Percentiles rank a stretch among this genome's conserved stretches.
Evolutionary conservation across 2,329 filamentous ascomycete species (phyloP).

Genomic region (Fusarium equiseti): DNA sequence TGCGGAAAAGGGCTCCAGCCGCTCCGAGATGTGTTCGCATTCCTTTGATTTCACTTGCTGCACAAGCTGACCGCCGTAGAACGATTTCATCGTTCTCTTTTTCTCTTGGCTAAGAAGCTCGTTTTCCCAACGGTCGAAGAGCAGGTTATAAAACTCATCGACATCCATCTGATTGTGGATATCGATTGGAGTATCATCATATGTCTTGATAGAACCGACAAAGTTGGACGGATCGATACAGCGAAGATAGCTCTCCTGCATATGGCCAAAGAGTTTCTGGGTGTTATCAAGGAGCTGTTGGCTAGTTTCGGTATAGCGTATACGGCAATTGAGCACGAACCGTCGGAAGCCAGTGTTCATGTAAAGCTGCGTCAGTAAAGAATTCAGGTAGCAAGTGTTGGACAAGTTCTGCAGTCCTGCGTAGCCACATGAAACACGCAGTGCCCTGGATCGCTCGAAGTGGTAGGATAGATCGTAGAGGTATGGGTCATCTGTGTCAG

Average conservation of each 20-base stretch:
- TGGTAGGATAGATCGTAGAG: slow-evolving; percentile 70
- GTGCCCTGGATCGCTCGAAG: slow-evolving; percentile 74
- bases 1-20: slow-evolving; percentile 89
- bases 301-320: slow-evolving; percentile 65
- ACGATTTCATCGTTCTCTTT: slow-evolving; percentile 80
- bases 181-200: slow-evolving; percentile 86
- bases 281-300: slow-evolving; percentile 82
- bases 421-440: slow-evolving; percentile 84
- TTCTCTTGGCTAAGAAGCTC: slow-evolving; percentile 77
- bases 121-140: slow-evolving; percentile 91
- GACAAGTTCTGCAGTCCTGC: slow-evolving; percentile 92
- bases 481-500: slow-evolving; percentile 61
- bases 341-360: slow-evolving; percentile 91
- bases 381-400: slow-evolving; percentile 98
- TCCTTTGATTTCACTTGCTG: slow-evolving; percentile 97
- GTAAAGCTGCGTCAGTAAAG: slow-evolving; percentile 91
- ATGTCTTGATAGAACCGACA: slow-evolving; percentile 81
- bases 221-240: slow-evolving; percentile 79
- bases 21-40: slow-evolving; percentile 92
- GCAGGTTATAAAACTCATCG: slow-evolving; percentile 94
- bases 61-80: slow-evolving; percentile 92
- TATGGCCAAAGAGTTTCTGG: slow-evolving; percentile 82
- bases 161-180: slow-evolving; percentile 96
- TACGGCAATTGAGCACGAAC: slow-evolving; percentile 79
- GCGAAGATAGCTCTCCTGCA: slow-evolving; percentile 85